These are phyloP conservation scores for Metschnikowia gruessii DNA, from an alignment of 805 yeast genomes.

Conservation along the genomic window DNA sequence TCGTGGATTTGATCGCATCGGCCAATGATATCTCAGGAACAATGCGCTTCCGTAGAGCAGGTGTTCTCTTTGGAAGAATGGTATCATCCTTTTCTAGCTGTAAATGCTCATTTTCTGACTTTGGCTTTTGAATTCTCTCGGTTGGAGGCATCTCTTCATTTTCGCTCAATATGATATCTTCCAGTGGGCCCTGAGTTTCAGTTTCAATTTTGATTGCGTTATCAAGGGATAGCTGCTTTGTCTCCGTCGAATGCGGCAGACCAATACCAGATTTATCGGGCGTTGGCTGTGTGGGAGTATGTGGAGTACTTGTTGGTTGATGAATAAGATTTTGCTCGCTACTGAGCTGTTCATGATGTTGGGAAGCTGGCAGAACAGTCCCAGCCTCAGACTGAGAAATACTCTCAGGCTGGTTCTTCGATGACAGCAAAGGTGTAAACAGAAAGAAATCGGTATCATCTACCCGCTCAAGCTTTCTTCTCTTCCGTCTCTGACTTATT, in stretches of 20 bases:
- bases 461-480: slow-evolving; percentile 33
- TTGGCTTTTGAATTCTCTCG: background rate
- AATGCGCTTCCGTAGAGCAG: slow-evolving; percentile 1
- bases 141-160: background rate
- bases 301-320: no score
- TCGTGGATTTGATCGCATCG: slow-evolving; percentile 15
- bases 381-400: background rate
- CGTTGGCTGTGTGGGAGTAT: no score
- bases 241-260: no score
- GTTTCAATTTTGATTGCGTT: no score
- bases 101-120: background rate
- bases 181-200: no score
- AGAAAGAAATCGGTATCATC: slow-evolving; percentile 36
- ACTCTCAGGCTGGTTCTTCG: background rate
- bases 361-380: background rate
- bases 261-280: no score
- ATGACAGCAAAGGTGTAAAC: slow-evolving; percentile 18
- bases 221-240: no score
- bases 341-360: background rate
- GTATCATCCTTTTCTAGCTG: background rate
- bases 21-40: slow-evolving; percentile 16
- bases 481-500: slow-evolving; percentile 22
- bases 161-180: background rate
- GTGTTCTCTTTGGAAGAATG: background rate
- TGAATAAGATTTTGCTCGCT: background rate